These are phyloP conservation scores for Nannizziopsis barbatae DNA, from an alignment of 2,329 filamentous ascomycete genomes.

Conservation along the genomic window DNA sequence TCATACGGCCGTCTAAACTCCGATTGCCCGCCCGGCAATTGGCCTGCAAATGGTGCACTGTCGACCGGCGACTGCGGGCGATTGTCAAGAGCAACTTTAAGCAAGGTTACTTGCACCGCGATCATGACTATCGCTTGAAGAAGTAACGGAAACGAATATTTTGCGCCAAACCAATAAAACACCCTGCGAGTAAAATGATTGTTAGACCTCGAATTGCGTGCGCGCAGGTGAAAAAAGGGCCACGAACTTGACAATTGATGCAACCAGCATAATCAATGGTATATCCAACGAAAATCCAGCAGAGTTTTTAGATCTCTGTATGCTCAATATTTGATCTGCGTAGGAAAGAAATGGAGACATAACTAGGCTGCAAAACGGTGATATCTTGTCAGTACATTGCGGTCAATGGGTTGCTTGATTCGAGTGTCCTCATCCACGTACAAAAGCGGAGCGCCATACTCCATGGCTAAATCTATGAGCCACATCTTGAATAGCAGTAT, in stretches of 20 bases:
- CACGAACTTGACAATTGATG: slow-evolving; percentile 50
- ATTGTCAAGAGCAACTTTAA: slow-evolving; percentile 51
- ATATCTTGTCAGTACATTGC: background rate
- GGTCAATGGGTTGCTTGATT: no score
- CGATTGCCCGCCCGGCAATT: slow-evolving; percentile 18
- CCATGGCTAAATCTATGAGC: slow-evolving; percentile 30
- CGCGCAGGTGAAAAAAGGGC: background rate
- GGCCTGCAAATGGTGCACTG: slow-evolving; percentile 32
- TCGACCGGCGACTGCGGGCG: slow-evolving; percentile 38
- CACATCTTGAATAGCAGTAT: slow-evolving; percentile 17
- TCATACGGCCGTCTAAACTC: slow-evolving; percentile 43
- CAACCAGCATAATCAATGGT: slow-evolving; percentile 55
- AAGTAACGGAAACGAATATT: slow-evolving; percentile 48
- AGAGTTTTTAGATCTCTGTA: slow-evolving; percentile 48
- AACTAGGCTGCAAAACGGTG: slow-evolving; percentile 39
- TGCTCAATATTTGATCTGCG: slow-evolving; percentile 55
- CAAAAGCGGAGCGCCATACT: slow-evolving; percentile 42
- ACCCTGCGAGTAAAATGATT: slow-evolving; percentile 32
- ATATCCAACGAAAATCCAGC: slow-evolving; percentile 57
- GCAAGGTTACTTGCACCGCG: slow-evolving; percentile 45
- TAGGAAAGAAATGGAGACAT: slow-evolving; percentile 55
- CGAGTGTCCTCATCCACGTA: slow-evolving; percentile 21
- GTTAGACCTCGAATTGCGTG: background rate
- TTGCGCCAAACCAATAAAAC: slow-evolving; percentile 55
- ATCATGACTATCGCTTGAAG: slow-evolving; percentile 52